Conservation (phyloP, 768 basidiomycete genomes). For the Lenzites betulinus region DNA sequence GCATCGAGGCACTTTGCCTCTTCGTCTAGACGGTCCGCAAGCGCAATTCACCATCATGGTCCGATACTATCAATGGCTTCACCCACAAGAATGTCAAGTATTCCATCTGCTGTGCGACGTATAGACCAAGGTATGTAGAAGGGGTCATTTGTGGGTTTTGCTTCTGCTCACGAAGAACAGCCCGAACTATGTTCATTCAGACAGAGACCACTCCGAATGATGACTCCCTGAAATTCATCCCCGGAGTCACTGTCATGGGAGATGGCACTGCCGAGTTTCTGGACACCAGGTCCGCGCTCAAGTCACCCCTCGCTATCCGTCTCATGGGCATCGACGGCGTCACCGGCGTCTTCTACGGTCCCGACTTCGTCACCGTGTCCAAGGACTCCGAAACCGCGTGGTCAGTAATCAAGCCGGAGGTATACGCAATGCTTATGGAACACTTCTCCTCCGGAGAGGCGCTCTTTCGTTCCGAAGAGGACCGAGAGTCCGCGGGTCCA, state of each 20-base stretch:
- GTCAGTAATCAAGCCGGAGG: conserved; percentile 93
- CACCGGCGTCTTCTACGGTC: conserved; percentile 88
- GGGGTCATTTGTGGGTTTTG: background rate
- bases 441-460: conserved; percentile 90
- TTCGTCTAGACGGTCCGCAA: conserved; percentile 17
- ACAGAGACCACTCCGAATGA: conserved; percentile 97
- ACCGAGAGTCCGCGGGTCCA: conserved; percentile 79
- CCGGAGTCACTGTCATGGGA: conserved; percentile 85
- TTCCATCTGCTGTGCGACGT: conserved; percentile 4
- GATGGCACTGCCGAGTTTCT: conserved; percentile 93
- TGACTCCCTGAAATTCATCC: conserved; percentile 97
- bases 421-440: conserved; percentile 96
- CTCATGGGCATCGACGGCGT: conserved; percentile 96
- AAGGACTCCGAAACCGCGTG: conserved; percentile 86
- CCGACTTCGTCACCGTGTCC: conserved; percentile 96
- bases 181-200: conserved; percentile 96
- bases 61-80: conserved; percentile 39
- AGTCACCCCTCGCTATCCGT: conserved; percentile 92
- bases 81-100: conserved; percentile 14
- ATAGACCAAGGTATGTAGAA: conserved; percentile 25
- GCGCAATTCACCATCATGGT: conserved; percentile 32
- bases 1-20: conserved; percentile 20
- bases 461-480: conserved; percentile 83
- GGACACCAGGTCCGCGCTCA: conserved; percentile 80
- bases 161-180: conserved; percentile 39